Base-by-base conservation (phyloP, 768 basidiomycete genomes). In the Boletales sp. region DNA sequence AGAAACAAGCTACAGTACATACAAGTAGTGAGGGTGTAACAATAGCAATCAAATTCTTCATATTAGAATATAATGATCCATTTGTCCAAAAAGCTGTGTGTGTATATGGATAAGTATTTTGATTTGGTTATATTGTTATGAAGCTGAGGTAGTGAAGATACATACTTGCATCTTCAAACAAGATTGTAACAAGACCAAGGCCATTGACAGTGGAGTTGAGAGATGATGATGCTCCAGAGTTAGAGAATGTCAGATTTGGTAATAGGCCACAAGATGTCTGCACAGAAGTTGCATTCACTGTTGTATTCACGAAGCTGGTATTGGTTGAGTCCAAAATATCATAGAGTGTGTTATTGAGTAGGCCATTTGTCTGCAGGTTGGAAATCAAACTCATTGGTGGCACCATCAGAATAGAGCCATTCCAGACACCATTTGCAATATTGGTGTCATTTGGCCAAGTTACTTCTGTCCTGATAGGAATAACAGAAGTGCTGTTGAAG, bases 261-360 rank as follows among this genome's bases (percentile, higher is more conserved):
- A 60, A 15, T 10, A 59, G 45, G 1, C 54, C 41, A 40, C 58
- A 59, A 6, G 9, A 34, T 12, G 44, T 18, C 18, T 47, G 34
- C 7, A 59, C 1, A 2, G 54, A 46, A 5, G 58, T 52, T 5
- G 59, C 41, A 52, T 59, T 58, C 1, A 62, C 49, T 34, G 40
- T 38, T 14, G 52, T 49, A 45, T 27, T 27, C 6, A 14, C 36
- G 3, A 47, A 43, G 3, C 4, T 10, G 10, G 52, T 2, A 15
- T 43, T 5, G 1, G 12, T 31, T 2, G 14, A 30, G 9, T 8
- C 11, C 1, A 61, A 9, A 10, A 27, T 39, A 18, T 59, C 58
- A 55, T 45, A 62, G 5, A 60, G 10, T 1, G 49, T 46, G 8
- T 53, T 61, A n/a, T 57, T 48, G 2, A 46, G 10, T 0, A 61